phyloP scores from a whole-genome alignment of 306 rosid genomes.

The Myrica gale region DNA sequence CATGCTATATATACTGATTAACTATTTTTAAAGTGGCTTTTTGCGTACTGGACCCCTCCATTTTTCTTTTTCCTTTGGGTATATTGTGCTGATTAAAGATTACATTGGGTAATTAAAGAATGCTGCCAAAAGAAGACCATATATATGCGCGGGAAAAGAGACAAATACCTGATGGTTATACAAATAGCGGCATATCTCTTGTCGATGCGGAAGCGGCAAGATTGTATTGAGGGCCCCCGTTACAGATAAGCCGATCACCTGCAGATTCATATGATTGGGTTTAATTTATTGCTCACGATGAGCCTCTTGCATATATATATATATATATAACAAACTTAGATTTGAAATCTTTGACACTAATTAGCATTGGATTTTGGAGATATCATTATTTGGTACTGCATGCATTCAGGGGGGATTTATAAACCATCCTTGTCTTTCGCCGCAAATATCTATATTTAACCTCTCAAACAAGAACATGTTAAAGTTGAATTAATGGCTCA shows the following conservation, averaged over 20 bases:
- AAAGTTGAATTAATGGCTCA: no score
- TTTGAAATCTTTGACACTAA: neutral
- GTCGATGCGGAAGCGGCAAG: slow-evolving; percentile 42
- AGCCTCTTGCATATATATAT: neutral
- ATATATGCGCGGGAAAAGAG: neutral
- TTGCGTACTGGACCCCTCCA: neutral
- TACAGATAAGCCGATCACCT: slow-evolving; percentile 65
- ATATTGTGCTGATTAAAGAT: neutral
- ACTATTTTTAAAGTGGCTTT: no score
- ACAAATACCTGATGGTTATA: slow-evolving; percentile 62
- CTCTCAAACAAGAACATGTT: no score
- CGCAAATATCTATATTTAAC: no score
- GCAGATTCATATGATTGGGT: neutral
- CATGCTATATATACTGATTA: no score
- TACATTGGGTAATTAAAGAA: neutral
- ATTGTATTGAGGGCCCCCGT: slow-evolving; percentile 44
- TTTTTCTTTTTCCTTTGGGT: neutral
- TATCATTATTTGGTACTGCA: neutral
- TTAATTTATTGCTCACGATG: neutral
- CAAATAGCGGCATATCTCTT: slow-evolving; percentile 56
- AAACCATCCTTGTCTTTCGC: no score
- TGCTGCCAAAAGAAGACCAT: neutral
- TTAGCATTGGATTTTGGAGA: neutral
- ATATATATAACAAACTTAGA: neutral
- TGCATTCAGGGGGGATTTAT: neutral